phyloP scores from a whole-genome alignment of 495 filamentous ascomycete genomes.

The Evansstolkia leycettana region DNA sequence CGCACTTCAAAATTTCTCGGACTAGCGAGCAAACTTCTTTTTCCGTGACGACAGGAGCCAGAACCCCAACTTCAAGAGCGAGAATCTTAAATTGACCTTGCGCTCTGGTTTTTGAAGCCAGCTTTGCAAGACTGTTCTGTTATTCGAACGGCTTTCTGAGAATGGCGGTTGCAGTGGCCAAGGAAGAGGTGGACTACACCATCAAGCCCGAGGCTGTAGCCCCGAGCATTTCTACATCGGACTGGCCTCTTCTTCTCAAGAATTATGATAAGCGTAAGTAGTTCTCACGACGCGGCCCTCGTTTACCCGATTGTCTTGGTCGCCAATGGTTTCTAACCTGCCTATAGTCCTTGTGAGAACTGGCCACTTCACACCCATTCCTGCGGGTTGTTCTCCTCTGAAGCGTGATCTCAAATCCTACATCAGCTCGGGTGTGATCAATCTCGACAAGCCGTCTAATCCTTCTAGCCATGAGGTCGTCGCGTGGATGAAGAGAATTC shows the following conservation, averaged over 20 bases:
- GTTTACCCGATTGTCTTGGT: too few relatives aligned
- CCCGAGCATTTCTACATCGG: conserved; percentile 60
- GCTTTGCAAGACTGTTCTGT: conserved; percentile 10
- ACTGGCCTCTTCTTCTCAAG: conserved; percentile 85
- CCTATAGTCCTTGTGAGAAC: conserved; percentile 67
- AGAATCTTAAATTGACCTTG: conserved; percentile 7
- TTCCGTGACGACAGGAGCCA: not conserved
- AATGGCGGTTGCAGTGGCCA: conserved; percentile 47
- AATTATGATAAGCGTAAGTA: conserved; percentile 71
- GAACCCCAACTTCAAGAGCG: not conserved
- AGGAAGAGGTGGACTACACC: conserved; percentile 57
- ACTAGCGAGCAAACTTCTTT: conserved; percentile 8
- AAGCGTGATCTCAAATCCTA: conserved; percentile 92
- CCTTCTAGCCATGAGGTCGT: conserved; percentile 97
- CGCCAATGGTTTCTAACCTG: too few relatives aligned
- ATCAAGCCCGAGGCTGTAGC: conserved; percentile 77
- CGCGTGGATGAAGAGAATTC: conserved; percentile 94
- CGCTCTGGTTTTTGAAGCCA: not conserved
- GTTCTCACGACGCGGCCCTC: too few relatives aligned
- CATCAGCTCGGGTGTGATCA: conserved; percentile 92
- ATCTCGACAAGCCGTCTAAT: conserved; percentile 96
- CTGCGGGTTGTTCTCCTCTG: conserved; percentile 70
- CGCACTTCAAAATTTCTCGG: conserved; percentile 17
- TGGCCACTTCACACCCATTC: conserved; percentile 89
- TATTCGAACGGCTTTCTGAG: conserved; percentile 9